Evolutionary conservation across 2,329 filamentous ascomycete species (phyloP), one percentile per base, ranked within the genome.

Genomic region (Verticillium klebahnii): DNA sequence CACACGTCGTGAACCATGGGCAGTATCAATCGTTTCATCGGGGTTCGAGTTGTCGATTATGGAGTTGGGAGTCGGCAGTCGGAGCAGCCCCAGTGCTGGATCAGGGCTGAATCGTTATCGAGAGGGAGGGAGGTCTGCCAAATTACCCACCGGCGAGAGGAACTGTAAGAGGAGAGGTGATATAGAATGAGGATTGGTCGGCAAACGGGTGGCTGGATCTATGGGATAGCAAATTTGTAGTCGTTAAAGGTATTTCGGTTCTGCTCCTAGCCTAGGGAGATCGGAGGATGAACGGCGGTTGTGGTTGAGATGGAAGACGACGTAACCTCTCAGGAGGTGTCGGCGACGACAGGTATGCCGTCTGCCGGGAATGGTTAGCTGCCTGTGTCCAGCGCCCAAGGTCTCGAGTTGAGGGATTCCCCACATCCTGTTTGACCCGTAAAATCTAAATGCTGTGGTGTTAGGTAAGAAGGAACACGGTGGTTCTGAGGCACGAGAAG

Each of bases 1-100:
- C 60, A 62, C 60, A 58, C 60, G 54, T 31, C 17, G 12, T 32
- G 54, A 17, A 56, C 25, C 54, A 56, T 56, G 19, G 31, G 31
- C n/a, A 14, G 29, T 14, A 19, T 56, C 7, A 11, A 14, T 17
- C 12, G 25, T 14, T 56, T 25, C 54, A 56, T 56, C n/a, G 54
- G 54, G 23, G 7, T 56, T 11, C n/a, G 45, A 3, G 45, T 52
- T 9, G 45, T 52, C 19, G 45, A 52, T 11, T n/a, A 52, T 52
- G 19, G n/a, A n/a, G 11, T 3, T 23, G 19, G 19, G 19, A 23
- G 45, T 23, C 15, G 40, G 19, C 6, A 23, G 45, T 23, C 15
- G 40, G 40, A 50, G n/a, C 2, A 23, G 17, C 37, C 45, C n/a
- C 19, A 23, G 45, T 3, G 25, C 25, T 25, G 25, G 23, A 23